phyloP scores from a whole-genome alignment of 495 filamentous ascomycete species.

The Tuber indicum region DNA sequence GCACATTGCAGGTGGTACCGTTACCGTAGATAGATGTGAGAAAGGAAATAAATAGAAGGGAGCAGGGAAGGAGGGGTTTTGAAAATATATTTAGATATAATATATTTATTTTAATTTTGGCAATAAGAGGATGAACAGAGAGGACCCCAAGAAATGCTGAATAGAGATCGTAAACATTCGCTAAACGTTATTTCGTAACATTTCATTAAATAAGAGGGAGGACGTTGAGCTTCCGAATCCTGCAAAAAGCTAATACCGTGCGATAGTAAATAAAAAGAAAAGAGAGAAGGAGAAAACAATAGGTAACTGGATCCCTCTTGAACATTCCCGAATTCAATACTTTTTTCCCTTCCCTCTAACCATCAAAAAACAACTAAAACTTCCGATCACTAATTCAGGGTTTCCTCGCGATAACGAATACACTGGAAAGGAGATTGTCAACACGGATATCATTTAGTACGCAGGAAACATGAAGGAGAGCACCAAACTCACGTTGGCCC shows the following conservation, averaged over 20 bases:
- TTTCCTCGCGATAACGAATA: slow-evolving; percentile 40
- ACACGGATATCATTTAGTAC: neutral
- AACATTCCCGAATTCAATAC: neutral
- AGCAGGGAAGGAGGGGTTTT: neutral
- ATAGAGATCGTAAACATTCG: neutral
- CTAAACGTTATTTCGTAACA: neutral
- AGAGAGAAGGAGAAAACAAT: slow-evolving; percentile 5
- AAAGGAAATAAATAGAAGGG: neutral
- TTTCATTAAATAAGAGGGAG: slow-evolving; percentile 1
- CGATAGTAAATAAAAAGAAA: neutral
- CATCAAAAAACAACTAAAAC: neutral
- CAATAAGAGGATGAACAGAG: neutral
- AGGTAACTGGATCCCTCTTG: neutral
- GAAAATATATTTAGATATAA: neutral
- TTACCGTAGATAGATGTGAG: neutral
- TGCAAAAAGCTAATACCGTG: neutral
- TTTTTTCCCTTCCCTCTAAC: neutral
- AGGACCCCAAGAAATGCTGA: neutral
- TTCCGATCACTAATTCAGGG: slow-evolving; percentile 21
- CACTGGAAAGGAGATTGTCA: slow-evolving; percentile 15
- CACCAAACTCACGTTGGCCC: slow-evolving; percentile 27
- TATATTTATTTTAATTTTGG: slow-evolving; percentile 1
- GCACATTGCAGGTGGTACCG: neutral
- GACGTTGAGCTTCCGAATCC: neutral
- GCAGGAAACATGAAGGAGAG: slow-evolving; percentile 2